These are phyloP conservation scores for Dipteronia dyeriana DNA, from an alignment of 345 rosid species.

Conservation along the genomic window DNA sequence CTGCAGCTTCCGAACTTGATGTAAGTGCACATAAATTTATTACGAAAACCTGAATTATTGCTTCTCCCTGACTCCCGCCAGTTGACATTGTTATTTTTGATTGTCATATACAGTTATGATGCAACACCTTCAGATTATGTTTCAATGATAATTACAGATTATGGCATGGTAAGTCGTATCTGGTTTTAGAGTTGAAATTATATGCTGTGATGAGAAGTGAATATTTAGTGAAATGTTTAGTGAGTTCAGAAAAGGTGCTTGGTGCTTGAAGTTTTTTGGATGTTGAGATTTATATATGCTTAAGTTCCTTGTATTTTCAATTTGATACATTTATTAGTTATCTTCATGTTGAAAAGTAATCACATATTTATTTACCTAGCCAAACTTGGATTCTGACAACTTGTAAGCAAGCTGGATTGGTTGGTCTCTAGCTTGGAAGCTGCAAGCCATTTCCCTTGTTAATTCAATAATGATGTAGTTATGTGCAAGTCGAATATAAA, in stretches of 20 bases:
- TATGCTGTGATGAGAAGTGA: neutral
- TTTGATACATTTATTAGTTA: neutral
- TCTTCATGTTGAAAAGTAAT: neutral
- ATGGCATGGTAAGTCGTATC: conserved; percentile 80
- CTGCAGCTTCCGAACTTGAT: conserved; percentile 77
- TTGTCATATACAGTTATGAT: conserved; percentile 66
- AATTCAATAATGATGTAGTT: too few relatives aligned
- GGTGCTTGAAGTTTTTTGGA: neutral
- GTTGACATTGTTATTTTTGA: conserved; percentile 8
- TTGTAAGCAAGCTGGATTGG: neutral
- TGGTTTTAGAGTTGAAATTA: neutral
- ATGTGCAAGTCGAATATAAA: too few relatives aligned
- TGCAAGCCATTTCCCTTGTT: too few relatives aligned
- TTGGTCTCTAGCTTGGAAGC: too few relatives aligned
- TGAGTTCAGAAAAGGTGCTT: neutral
- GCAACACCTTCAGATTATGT: conserved; percentile 90
- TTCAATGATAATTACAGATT: conserved; percentile 88
- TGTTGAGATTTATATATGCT: neutral
- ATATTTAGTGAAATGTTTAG: neutral
- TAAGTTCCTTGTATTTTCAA: neutral
- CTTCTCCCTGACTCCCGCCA: conserved; percentile 22
- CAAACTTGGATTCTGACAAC: neutral
- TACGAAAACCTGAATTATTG: conserved; percentile 5
- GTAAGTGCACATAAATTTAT: conserved; percentile 43
- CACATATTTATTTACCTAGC: neutral